Evolutionary conservation across 1,284 basidiomycete species (phyloP).

Genomic region (Exsudoporus floridanus): DNA sequence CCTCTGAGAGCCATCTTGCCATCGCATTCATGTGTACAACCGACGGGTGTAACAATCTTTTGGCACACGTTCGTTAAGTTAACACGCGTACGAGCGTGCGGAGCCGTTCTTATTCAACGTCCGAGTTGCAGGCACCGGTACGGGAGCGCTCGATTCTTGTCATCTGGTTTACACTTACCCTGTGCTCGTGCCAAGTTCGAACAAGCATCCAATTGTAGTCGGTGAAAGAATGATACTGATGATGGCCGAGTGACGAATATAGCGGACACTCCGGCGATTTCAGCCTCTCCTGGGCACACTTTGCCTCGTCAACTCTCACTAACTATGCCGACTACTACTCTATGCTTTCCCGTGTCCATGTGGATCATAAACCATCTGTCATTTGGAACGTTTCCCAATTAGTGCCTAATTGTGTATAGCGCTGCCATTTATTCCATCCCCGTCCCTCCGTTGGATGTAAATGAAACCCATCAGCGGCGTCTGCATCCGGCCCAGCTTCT

Average conservation of each 20-base stretch:
- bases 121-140: slow-evolving; percentile 88
- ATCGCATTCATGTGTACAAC: slow-evolving; percentile 91
- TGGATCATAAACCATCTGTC: slow-evolving; percentile 10
- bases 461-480: background rate
- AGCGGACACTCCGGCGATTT: slow-evolving; percentile 81
- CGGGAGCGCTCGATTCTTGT: slow-evolving; percentile 23
- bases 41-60: slow-evolving; percentile 73
- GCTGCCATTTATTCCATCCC: slow-evolving; percentile 14
- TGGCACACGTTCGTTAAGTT: slow-evolving; percentile 89
- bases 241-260: slow-evolving; percentile 74
- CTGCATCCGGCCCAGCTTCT: slow-evolving; percentile 13
- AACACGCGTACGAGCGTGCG: slow-evolving; percentile 80
- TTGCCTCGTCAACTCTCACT: slow-evolving; percentile 8
- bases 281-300: slow-evolving; percentile 16
- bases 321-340: slow-evolving; percentile 5
- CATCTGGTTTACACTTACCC: background rate
- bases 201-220: slow-evolving; percentile 84
- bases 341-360: slow-evolving; percentile 5
- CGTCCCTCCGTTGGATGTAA: slow-evolving; percentile 4
- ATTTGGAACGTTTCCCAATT: background rate
- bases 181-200: background rate
- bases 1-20: slow-evolving; percentile 55
- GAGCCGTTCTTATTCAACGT: slow-evolving; percentile 91
- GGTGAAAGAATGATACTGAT: slow-evolving; percentile 83
- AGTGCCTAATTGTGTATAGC: slow-evolving; percentile 6